These are phyloP conservation scores for Exophiala calicioides DNA, from an alignment of 2,329 filamentous ascomycete genomes.

Conservation along the genomic window DNA sequence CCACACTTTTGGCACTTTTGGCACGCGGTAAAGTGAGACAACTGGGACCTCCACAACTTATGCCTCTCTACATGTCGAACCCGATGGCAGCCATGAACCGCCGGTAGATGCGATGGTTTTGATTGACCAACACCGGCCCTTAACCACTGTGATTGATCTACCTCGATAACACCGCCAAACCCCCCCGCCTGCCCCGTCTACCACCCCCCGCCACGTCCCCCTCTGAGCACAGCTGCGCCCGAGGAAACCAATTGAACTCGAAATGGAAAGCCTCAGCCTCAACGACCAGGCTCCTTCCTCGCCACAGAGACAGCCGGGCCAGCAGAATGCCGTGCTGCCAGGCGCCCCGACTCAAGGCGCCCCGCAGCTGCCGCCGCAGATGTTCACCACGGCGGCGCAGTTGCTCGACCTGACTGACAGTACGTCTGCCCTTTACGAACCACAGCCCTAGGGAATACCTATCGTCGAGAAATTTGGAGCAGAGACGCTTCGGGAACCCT, in stretches of 20 bases:
- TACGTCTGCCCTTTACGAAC: too few species aligned
- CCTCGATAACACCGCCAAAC: conserved; percentile 7
- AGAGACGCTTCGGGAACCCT: too few species aligned
- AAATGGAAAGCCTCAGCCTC: conserved; percentile 36
- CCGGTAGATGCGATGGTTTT: conserved; percentile 19
- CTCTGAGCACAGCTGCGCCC: not conserved
- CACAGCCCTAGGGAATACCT: too few species aligned
- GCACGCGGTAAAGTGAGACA: conserved; percentile 29
- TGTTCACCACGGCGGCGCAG: conserved; percentile 98
- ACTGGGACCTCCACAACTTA: too few species aligned
- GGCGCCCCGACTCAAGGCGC: conserved; percentile 39
- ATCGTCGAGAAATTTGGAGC: too few species aligned
- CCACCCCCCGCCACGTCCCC: not conserved
- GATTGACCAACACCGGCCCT: not conserved
- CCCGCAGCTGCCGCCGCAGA: conserved; percentile 69
- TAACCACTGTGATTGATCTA: not conserved
- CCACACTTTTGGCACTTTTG: conserved; percentile 29
- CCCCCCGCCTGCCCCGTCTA: too few species aligned
- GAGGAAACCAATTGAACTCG: not conserved
- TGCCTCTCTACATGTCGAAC: too few species aligned
- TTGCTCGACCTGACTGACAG: conserved; percentile 95
- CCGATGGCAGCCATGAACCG: too few species aligned
- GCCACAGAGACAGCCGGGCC: conserved; percentile 16
- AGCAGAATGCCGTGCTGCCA: conserved; percentile 26
- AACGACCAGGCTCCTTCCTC: conserved; percentile 28